phyloP scores from a whole-genome alignment of 306 rosid species.

The Cicer chorassanicum region DNA sequence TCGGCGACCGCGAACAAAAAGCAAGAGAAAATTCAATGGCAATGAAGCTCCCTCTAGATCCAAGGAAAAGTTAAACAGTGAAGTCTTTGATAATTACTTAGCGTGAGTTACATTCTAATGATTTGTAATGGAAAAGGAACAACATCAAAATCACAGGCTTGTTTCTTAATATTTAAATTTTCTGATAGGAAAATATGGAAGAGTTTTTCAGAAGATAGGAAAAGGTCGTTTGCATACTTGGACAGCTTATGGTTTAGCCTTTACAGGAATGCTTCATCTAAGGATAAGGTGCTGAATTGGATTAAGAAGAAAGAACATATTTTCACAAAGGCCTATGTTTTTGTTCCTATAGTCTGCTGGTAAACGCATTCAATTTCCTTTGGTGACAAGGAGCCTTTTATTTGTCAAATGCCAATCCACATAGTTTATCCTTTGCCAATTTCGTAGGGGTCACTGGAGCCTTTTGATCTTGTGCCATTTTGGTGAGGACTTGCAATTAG shows the following conservation, averaged over 20 bases:
- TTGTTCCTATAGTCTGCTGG: conserved; percentile 90
- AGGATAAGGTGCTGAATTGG: conserved; percentile 74
- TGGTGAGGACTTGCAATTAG: conserved; percentile 58
- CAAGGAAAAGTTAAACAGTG: conserved; percentile 54
- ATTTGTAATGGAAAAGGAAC: conserved; percentile 5
- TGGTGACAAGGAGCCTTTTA: neutral
- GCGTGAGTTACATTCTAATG: conserved; percentile 57
- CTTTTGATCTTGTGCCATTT: conserved; percentile 81
- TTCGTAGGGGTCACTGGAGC: conserved; percentile 79
- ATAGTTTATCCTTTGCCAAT: conserved; percentile 30
- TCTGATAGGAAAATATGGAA: conserved; percentile 73
- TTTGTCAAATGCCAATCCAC: conserved; percentile 23
- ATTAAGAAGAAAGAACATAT: conserved; percentile 60
- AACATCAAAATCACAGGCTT: neutral
- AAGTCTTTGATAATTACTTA: conserved; percentile 56
- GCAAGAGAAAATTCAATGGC: conserved; percentile 41
- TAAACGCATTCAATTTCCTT: conserved; percentile 44
- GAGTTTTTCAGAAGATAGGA: conserved; percentile 63
- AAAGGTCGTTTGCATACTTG: conserved; percentile 54
- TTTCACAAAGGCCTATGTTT: conserved; percentile 76
- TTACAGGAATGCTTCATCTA: conserved; percentile 49
- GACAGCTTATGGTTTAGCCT: conserved; percentile 77
- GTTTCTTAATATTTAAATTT: conserved; percentile 40
- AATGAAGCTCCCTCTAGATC: conserved; percentile 38
- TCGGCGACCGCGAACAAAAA: conserved; percentile 45